Percentiles rank a stretch among this genome's conserved stretches.
These are phyloP conservation scores for Zygosaccharomyces sapae DNA, from an alignment of 1,139 yeast species.

Conservation along the genomic window DNA sequence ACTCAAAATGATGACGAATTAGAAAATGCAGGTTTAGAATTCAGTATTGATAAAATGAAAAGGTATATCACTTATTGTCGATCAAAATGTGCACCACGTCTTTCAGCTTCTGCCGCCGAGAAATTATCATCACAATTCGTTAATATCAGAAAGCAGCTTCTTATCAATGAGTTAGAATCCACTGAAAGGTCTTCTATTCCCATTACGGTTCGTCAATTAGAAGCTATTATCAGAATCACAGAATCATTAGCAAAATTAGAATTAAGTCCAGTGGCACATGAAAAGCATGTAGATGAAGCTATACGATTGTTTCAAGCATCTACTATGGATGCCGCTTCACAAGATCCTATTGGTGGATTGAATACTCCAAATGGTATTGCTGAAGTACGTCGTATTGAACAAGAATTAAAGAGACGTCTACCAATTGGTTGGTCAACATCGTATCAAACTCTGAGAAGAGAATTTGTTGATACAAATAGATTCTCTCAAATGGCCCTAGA, in stretches of 20 bases:
- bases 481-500: constrained; percentile 73
- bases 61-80: constrained; percentile 89
- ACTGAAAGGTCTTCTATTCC: constrained; percentile 94
- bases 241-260: constrained; percentile 89
- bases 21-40: constrained; percentile 45
- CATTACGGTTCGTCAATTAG: constrained; percentile 93
- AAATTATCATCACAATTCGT: constrained; percentile 92
- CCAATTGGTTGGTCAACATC: constrained; percentile 98
- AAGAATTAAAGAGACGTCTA: constrained; percentile 79
- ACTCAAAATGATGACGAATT: constrained; percentile 58
- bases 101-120: constrained; percentile 86
- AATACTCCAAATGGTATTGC: constrained; percentile 50
- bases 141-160: constrained; percentile 78
- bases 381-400: constrained; percentile 76
- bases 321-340: constrained; percentile 95
- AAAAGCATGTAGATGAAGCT: constrained; percentile 92
- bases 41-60: constrained; percentile 86
- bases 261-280: constrained; percentile 77
- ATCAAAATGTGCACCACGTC: constrained; percentile 85
- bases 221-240: constrained; percentile 93
- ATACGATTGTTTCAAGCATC: constrained; percentile 91
- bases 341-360: constrained; percentile 54
- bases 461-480: constrained; percentile 70
- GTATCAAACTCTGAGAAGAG: constrained; percentile 75
- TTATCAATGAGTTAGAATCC: constrained; percentile 72